Evolutionary conservation across 129 eudicot genomes (phyloP).

Genomic region (Helianthus annuus): HanXRQr2.0-SUNRISE NC_035437.2:158126798-158127297

Average conservation of each 20-base stretch:
- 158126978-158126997: constrained; percentile 96
- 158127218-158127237: not conserved
- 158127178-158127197: not conserved
- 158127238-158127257: no score
- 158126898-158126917: not conserved
- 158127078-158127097: no score
- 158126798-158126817: no score
- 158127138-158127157: not conserved
- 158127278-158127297: constrained; percentile 12
- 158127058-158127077: constrained; percentile 68
- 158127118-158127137: not conserved
- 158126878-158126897: not conserved
- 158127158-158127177: not conserved
- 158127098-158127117: not conserved
- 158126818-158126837: no score
- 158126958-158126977: constrained; percentile 50
- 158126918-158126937: not conserved
- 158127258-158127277: not conserved
- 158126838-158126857: not conserved
- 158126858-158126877: not conserved
- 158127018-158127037: constrained; percentile 94
- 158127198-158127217: not conserved
- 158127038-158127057: constrained; percentile 89
- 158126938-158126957: constrained; percentile 1
- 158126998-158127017: constrained; percentile 91